phyloP scores from a whole-genome alignment of 768 basidiomycete genomes.

The Rhodocollybia butyracea region DNA sequence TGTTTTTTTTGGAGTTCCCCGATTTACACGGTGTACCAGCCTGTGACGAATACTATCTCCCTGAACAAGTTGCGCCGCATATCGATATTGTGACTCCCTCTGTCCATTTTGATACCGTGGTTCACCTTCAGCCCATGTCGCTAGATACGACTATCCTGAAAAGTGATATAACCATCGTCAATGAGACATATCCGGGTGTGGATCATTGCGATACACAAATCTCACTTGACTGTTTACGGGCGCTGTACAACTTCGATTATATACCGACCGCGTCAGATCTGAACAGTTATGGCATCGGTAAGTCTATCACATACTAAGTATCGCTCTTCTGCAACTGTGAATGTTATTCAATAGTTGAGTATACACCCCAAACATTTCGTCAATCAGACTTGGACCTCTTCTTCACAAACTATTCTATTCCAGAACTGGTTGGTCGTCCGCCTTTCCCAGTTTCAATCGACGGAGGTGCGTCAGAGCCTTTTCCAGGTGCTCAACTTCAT shows the following conservation, averaged over 20 bases:
- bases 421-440: constrained; percentile 24
- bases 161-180: constrained; percentile 6
- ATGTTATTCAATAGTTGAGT: constrained; percentile 26
- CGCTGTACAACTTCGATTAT: constrained; percentile 34
- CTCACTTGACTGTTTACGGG: constrained; percentile 38
- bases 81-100: constrained; percentile 44
- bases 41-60: constrained; percentile 39
- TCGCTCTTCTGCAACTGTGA: neutral
- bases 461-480: constrained; percentile 21
- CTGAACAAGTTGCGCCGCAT: constrained; percentile 31
- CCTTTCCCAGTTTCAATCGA: constrained; percentile 33
- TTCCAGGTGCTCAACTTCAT: neutral
- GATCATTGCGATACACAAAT: constrained; percentile 31
- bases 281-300: constrained; percentile 38
- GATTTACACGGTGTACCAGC: constrained; percentile 13
- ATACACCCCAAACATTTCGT: constrained; percentile 37
- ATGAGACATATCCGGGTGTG: constrained; percentile 13
- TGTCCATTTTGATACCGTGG: constrained; percentile 33
- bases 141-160: constrained; percentile 17
- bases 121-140: constrained; percentile 10
- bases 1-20: neutral
- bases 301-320: constrained; percentile 14
- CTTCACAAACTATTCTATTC: constrained; percentile 27
- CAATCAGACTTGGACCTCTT: constrained; percentile 28
- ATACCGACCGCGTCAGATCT: constrained; percentile 20